phyloP scores from a whole-genome alignment of 306 rosid genomes.

The Urtica urens region DNA sequence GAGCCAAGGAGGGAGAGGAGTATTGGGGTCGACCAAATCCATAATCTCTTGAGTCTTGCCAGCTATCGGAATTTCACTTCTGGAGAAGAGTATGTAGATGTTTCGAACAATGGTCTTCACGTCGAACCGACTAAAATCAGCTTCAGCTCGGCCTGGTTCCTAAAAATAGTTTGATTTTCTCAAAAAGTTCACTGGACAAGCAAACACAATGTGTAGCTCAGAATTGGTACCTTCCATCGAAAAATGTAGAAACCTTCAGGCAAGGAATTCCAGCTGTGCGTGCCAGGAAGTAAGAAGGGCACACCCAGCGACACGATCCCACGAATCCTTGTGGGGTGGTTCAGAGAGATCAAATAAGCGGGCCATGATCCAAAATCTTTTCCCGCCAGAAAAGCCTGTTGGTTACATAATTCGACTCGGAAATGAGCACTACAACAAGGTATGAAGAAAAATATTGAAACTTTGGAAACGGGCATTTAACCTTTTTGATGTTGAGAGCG shows the following conservation, averaged over 20 bases:
- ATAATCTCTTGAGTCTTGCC: conserved; percentile 40
- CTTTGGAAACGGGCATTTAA: too few species aligned
- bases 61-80: conserved; percentile 47
- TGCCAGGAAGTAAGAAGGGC: conserved; percentile 35
- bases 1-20: conserved; percentile 51
- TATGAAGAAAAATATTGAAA: background rate
- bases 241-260: conserved; percentile 43
- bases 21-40: conserved; percentile 37
- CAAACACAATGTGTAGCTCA: too few species aligned
- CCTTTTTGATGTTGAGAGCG: conserved; percentile 36
- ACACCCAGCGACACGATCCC: conserved; percentile 39
- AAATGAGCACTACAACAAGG: too few species aligned
- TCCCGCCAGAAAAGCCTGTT: conserved; percentile 38
- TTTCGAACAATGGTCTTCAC: conserved; percentile 36
- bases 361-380: conserved; percentile 45
- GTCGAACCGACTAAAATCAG: conserved; percentile 43
- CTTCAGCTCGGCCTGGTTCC: conserved; percentile 61
- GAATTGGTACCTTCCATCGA: conserved; percentile 37
- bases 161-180: too few species aligned
- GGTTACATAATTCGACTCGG: too few species aligned
- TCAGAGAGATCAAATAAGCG: conserved; percentile 29
- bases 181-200: too few species aligned
- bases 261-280: conserved; percentile 25
- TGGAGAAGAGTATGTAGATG: conserved; percentile 48
- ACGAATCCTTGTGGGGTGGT: conserved; percentile 34